phyloP scores from a whole-genome alignment of 768 basidiomycete genomes.

The Leucogyrophana mollusca region DNA sequence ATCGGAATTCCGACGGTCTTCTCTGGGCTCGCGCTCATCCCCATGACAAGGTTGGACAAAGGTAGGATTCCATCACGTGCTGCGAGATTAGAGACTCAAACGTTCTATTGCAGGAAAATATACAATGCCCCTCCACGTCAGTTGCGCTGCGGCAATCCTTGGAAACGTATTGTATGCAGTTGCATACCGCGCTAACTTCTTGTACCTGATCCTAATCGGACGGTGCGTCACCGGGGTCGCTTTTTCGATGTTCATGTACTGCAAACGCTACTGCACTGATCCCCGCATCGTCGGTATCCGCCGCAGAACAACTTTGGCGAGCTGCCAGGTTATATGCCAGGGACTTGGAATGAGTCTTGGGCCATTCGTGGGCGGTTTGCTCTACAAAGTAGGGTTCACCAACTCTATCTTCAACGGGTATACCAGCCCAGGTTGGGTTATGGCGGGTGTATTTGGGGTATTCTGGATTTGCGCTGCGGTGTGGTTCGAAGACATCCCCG shows the following conservation, averaged over 20 bases:
- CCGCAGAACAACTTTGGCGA: slow-evolving; percentile 58
- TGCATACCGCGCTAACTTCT: slow-evolving; percentile 56
- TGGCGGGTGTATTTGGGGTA: slow-evolving; percentile 51
- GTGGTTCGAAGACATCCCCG: slow-evolving; percentile 42
- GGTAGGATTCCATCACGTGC: slow-evolving; percentile 33
- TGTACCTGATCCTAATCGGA: slow-evolving; percentile 70
- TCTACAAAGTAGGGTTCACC: slow-evolving; percentile 59
- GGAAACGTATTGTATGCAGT: slow-evolving; percentile 61
- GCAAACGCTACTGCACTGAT: slow-evolving; percentile 67
- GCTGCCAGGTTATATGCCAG: slow-evolving; percentile 64
- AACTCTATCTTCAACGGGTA: slow-evolving; percentile 64
- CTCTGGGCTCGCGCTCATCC: slow-evolving; percentile 56
- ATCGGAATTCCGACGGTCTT: slow-evolving; percentile 68
- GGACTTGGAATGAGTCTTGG: slow-evolving; percentile 61
- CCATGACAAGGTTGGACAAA: slow-evolving; percentile 53
- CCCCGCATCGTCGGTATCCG: slow-evolving; percentile 64
- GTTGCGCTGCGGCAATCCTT: slow-evolving; percentile 49
- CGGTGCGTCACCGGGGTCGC: slow-evolving; percentile 63
- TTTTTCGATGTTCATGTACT: slow-evolving; percentile 67
- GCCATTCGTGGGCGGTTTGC: slow-evolving; percentile 60
- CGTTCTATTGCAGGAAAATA: slow-evolving; percentile 47
- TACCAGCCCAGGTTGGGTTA: slow-evolving; percentile 66
- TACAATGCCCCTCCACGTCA: slow-evolving; percentile 49
- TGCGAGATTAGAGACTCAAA: background rate
- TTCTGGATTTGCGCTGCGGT: slow-evolving; percentile 44